A percentile compares a stretch with the other conserved stretches of the same genome.
phyloP scores from a whole-genome alignment of 2,329 filamentous ascomycete species.

The Colletotrichum zoysiae region DNA sequence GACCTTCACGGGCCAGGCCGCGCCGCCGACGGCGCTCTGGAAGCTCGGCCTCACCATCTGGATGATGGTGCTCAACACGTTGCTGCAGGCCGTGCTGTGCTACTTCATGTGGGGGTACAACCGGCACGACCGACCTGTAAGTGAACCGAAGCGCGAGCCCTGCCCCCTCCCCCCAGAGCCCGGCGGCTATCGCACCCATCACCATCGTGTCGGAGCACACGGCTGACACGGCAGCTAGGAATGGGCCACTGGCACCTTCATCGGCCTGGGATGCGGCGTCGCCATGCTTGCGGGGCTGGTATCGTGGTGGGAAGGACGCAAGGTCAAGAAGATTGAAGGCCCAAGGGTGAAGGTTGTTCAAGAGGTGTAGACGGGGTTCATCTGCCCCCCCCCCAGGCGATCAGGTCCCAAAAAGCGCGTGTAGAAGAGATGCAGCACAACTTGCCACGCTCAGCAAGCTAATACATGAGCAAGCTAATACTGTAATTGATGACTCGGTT shows the following conservation, averaged over 20 bases:
- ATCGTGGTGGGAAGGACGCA: conserved; percentile 47
- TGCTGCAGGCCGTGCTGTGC: conserved; percentile 44
- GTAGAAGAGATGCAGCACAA: neutral
- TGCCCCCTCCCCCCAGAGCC: no score
- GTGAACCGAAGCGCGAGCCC: conserved; percentile 9
- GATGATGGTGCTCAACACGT: conserved; percentile 46
- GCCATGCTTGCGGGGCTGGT: conserved; percentile 45
- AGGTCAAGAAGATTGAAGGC: conserved; percentile 46
- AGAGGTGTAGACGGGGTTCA: conserved; percentile 1
- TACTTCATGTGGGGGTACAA: conserved; percentile 47
- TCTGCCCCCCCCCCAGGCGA: neutral
- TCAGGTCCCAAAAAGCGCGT: neutral
- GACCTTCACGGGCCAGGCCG: conserved; percentile 43
- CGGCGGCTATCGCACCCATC: no score
- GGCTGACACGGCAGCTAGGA: neutral
- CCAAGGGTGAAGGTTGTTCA: conserved; percentile 43
- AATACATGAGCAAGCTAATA: neutral
- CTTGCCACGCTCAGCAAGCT: neutral
- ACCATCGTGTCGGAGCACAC: neutral
- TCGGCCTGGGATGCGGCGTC: conserved; percentile 45
- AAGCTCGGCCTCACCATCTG: conserved; percentile 45
- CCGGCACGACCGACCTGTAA: conserved; percentile 45
- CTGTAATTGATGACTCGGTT: no score
- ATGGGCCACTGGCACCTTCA: conserved; percentile 46
- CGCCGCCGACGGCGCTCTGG: conserved; percentile 45